Base-by-base conservation (phyloP, 2,329 filamentous ascomycete species). In the Cordyceps fumosorosea region DNA sequence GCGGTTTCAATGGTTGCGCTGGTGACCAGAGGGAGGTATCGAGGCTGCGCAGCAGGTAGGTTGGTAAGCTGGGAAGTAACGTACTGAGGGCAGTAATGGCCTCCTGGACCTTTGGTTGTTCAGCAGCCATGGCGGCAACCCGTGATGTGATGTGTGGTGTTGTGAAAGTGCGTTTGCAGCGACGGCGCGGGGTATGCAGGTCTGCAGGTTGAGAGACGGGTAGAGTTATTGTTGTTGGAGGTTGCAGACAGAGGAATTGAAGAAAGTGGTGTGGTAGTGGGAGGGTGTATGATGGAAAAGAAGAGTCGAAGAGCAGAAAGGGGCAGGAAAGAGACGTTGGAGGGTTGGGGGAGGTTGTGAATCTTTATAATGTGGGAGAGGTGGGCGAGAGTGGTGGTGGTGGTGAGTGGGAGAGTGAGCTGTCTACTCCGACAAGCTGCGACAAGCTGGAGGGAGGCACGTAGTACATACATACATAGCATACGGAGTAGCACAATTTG, bases 91-190 rank as follows among this genome's bases (percentile, higher is more conserved):
- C 29, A 22, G 32, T n/a, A 45, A 63, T 48, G 68, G 69, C 71
- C 73, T 79, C 82, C 70, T 59, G 55, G 51, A 58, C 42, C 51
- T 56, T 48, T 32, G 68, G 68, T 66, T 74, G 67, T 63, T 75
- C 74, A 65, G 77, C 77, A 66, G 77, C 77, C 81, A 84, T 84
- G 64, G 65, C 67, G 70, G 69, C 47, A 7, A 34, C 32, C 63
- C 67, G 64, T 62, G 52, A 29, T 51, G 44, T n/a, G 26, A 44
- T 34, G 24, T 53, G 40, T 40, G 42, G 56, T 57, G 29, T 45
- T 57, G 47, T 20, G 18, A 42, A 32, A 37, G 47, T n/a, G 32
- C 24, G 47, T 48, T 18, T 56, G 54, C 29, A 54, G 50, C 16
- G 26, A 34, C 45, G 44, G 22, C 45, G 48, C 45, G 48, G 57